Conservation (phyloP, 106 monocot species). For the Apostasia ramifera region DNA sequence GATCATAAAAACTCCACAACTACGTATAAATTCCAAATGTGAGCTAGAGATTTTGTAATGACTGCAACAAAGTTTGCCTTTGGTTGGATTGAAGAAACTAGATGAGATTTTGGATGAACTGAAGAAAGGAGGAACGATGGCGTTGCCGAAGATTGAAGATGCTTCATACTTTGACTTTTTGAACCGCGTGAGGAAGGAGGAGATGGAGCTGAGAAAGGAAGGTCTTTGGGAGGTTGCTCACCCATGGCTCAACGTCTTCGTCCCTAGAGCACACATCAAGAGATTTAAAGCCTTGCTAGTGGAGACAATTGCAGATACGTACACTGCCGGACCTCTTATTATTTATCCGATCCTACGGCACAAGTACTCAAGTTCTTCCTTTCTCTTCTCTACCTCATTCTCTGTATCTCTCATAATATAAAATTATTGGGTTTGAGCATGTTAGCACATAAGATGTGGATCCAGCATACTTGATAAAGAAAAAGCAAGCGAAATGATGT, state of each 20-base stretch:
- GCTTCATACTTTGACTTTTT: constrained; percentile 37
- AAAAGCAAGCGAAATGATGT: no score
- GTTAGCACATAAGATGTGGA: no score
- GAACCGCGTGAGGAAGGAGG: constrained; percentile 35
- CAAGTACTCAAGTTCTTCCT: constrained; percentile 23
- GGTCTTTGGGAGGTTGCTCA: constrained; percentile 53
- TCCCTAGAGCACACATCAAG: constrained; percentile 22
- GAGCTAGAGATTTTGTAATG: background rate
- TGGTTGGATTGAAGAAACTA: background rate
- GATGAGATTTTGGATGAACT: constrained; percentile 6
- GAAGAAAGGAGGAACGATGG: background rate
- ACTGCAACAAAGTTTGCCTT: background rate
- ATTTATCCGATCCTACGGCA: constrained; percentile 32
- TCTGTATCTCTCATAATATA: no score
- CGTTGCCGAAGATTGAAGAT: background rate
- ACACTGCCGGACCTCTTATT: constrained; percentile 21
- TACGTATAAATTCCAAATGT: background rate
- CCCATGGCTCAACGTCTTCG: constrained; percentile 51
- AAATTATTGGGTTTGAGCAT: no score
- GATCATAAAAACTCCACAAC: background rate
- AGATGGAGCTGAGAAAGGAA: constrained; percentile 19
- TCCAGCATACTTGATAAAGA: no score
- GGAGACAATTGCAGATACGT: constrained; percentile 14
- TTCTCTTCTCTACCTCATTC: background rate
- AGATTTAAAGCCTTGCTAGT: constrained; percentile 17